Evolutionary conservation across 1,284 basidiomycete genomes (phyloP).

Genomic region (Leccinum pachyderme): DNA sequence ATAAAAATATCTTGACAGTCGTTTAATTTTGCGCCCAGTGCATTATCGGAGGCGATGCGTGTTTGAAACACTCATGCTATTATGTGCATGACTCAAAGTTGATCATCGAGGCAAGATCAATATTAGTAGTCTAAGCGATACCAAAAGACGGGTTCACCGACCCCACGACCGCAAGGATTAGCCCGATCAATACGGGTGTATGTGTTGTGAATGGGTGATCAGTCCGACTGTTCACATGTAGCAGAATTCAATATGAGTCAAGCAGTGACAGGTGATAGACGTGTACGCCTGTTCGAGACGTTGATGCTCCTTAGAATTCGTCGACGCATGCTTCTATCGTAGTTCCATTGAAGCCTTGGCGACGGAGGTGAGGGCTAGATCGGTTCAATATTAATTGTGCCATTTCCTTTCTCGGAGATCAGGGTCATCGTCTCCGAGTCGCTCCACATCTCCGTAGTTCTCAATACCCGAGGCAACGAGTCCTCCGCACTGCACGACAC

Average conservation of each 20-base stretch:
- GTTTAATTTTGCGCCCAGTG: neutral
- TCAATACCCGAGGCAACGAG: neutral
- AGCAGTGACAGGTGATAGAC: no score
- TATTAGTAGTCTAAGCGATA: neutral
- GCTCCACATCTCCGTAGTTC: neutral
- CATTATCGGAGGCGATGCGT: neutral
- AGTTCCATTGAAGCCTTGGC: no score
- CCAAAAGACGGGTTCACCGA: neutral
- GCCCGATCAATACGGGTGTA: no score
- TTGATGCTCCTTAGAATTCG: no score
- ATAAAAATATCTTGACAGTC: neutral
- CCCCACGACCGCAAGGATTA: no score
- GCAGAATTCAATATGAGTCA: no score
- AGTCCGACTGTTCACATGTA: no score
- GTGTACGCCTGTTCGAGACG: no score
- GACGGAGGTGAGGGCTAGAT: no score
- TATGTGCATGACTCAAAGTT: neutral
- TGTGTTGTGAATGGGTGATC: no score
- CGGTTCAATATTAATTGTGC: no score
- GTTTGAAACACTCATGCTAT: neutral
- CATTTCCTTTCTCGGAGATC: neutral
- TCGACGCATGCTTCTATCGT: no score
- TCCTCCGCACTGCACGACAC: neutral
- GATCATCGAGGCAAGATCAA: neutral
- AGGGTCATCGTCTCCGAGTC: neutral